Percentiles rank a stretch among this genome's conserved stretches.
Conservation (phyloP, 164 flowering plant species). For the Tetracentron sinense region DNA sequence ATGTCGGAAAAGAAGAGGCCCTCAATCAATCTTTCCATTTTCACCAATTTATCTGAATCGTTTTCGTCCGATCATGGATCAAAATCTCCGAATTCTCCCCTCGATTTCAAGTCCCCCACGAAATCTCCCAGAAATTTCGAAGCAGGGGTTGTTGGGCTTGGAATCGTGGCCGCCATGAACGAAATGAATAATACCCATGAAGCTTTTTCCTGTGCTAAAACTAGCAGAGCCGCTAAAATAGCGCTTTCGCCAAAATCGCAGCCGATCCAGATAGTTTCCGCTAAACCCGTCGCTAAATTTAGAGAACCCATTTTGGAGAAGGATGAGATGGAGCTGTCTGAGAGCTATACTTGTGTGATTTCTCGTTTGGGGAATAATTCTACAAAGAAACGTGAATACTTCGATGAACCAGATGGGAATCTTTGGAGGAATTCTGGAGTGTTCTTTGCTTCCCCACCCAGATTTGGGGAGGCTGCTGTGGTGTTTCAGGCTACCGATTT, state of each 20-base stretch:
- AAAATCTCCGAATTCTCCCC: constrained; percentile 11
- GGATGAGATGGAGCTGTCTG: constrained; percentile 42
- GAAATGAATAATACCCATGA: constrained; percentile 17
- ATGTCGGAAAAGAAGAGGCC: constrained; percentile 22
- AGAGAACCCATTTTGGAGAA: constrained; percentile 18
- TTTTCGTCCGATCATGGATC: constrained; percentile 9
- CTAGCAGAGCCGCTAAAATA: constrained; percentile 9
- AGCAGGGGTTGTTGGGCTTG: constrained; percentile 37
- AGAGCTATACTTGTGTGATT: constrained; percentile 65
- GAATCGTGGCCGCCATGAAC: constrained; percentile 50
- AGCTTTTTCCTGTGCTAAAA: constrained; percentile 1
- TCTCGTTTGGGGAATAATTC: constrained; percentile 36
- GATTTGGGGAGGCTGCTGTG: neutral
- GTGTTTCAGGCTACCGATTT: constrained; percentile 30
- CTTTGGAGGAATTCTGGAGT: constrained; percentile 17
- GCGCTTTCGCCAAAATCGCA: constrained; percentile 27
- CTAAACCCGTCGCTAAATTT: constrained; percentile 14
- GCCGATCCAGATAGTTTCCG: constrained; percentile 33
- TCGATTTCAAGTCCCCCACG: constrained; percentile 3
- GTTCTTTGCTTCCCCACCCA: constrained; percentile 21
- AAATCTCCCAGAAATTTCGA: constrained; percentile 36
- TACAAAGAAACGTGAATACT: constrained; percentile 40
- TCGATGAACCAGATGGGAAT: constrained; percentile 18
- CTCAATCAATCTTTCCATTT: constrained; percentile 26
- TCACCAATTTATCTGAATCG: constrained; percentile 20